These are phyloP conservation scores for Aspergillus biplanus DNA, from an alignment of 495 filamentous ascomycete genomes.

Conservation along the genomic window DNA sequence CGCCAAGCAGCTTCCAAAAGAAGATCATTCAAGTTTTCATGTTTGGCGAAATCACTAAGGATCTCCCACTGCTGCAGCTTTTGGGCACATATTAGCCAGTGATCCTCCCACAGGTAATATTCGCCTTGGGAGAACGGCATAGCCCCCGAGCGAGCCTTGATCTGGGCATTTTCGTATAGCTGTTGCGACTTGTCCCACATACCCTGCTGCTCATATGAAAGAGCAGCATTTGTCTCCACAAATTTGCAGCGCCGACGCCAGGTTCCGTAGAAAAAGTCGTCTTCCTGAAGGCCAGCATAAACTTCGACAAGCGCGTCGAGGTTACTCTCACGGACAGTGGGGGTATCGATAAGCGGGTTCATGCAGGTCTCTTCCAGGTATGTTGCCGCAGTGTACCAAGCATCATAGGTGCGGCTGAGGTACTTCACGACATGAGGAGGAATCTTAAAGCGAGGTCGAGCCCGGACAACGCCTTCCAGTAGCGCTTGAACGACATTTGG, in stretches of 20 bases:
- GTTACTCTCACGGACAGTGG: constrained; percentile 85
- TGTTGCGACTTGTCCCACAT: constrained; percentile 99
- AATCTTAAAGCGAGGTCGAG: constrained; percentile 83
- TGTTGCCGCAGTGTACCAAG: constrained; percentile 87
- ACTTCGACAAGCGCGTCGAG: constrained; percentile 91
- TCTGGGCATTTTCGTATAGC: constrained; percentile 94
- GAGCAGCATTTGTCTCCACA: constrained; percentile 91
- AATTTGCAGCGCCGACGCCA: constrained; percentile 96
- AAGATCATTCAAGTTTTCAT: constrained; percentile 98
- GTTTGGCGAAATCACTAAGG: constrained; percentile 95
- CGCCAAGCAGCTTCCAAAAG: constrained; percentile 94
- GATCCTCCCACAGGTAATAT: constrained; percentile 99
- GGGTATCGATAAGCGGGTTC: constrained; percentile 79
- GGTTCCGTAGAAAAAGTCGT: constrained; percentile 96
- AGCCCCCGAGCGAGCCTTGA: constrained; percentile 90
- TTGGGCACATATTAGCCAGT: constrained; percentile 96
- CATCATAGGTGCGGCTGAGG: constrained; percentile 86
- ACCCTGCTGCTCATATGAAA: constrained; percentile 97
- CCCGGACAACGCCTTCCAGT: constrained; percentile 78
- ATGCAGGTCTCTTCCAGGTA: constrained; percentile 86
- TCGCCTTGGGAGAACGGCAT: constrained; percentile 95
- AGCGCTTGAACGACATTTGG: constrained; percentile 94
- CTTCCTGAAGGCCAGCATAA: constrained; percentile 86
- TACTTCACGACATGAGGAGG: constrained; percentile 96
- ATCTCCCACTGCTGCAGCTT: constrained; percentile 99